A percentile compares a stretch with the other conserved stretches of the same genome.
phyloP scores from a whole-genome alignment of 176 grass and related monocot genomes.

The Avena sativa region DNA sequence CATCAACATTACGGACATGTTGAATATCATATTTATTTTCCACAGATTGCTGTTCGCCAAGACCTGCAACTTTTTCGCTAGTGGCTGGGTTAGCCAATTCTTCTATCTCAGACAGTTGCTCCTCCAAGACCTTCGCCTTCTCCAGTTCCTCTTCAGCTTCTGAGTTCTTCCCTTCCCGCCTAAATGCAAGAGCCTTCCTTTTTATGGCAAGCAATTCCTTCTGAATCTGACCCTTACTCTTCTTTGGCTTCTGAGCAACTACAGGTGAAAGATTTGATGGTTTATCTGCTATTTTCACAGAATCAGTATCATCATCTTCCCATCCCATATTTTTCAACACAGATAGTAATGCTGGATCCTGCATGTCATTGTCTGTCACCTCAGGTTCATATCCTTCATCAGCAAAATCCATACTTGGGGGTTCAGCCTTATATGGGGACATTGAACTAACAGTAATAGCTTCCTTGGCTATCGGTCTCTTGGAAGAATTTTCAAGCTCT shows the following conservation, averaged over 20 bases:
- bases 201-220: conserved; percentile 87
- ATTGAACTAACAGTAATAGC: conserved; percentile 38
- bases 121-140: conserved; percentile 81
- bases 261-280: conserved; percentile 34
- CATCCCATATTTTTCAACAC: conserved; percentile 86
- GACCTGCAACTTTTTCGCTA: conserved; percentile 42
- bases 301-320: conserved; percentile 62
- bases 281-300: conserved; percentile 39
- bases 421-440: conserved; percentile 49
- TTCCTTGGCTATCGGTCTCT: conserved; percentile 41
- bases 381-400: conserved; percentile 69
- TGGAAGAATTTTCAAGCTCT: conserved; percentile 74
- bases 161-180: conserved; percentile 68
- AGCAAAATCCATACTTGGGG: conserved; percentile 52
- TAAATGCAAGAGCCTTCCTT: conserved; percentile 82
- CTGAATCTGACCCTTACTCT: conserved; percentile 79
- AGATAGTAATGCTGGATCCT: conserved; percentile 74
- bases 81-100: conserved; percentile 28
- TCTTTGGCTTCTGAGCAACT: conserved; percentile 51
- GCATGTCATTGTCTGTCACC: conserved; percentile 87
- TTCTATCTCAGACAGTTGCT: conserved; percentile 76
- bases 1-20: conserved; percentile 22
- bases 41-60: background rate
- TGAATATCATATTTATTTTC: conserved; percentile 34
- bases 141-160: conserved; percentile 88